Conservation (phyloP, 441 rosid genomes). For the Daphne laureola region DNA sequence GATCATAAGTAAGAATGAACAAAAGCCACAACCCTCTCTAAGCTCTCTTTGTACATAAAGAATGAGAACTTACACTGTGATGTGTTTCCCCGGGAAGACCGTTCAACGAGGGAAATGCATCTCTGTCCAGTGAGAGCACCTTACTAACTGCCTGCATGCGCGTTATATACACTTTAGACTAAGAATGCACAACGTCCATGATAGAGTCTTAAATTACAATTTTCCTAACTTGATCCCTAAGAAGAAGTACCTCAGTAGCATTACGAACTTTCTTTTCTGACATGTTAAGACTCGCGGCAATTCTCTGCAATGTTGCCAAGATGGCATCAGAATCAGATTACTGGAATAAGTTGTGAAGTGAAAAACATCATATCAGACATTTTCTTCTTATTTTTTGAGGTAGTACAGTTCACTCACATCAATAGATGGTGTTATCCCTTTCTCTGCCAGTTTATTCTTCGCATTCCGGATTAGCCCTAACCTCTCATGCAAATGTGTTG, state of each 20-base stretch:
- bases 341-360: not conserved
- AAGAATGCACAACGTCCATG: conserved; percentile 9
- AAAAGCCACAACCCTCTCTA: not conserved
- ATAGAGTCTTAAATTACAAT: conserved; percentile 1
- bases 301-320: conserved; percentile 45
- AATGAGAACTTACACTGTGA: conserved; percentile 58
- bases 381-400: not conserved
- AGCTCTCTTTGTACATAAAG: conserved; percentile 8
- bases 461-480: conserved; percentile 80
- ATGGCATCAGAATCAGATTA: conserved; percentile 1
- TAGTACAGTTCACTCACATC: conserved; percentile 51
- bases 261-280: conserved; percentile 84
- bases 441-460: conserved; percentile 68
- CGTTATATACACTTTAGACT: conserved; percentile 3
- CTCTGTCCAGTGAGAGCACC: conserved; percentile 84
- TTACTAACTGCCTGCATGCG: conserved; percentile 58
- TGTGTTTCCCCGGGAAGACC: conserved; percentile 90
- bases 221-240: not conserved
- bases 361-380: not conserved
- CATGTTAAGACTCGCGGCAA: conserved; percentile 82
- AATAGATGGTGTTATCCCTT: conserved; percentile 79
- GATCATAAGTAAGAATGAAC: conserved; percentile 11
- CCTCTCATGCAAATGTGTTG: conserved; percentile 80
- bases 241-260: conserved; percentile 71
- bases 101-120: conserved; percentile 75